Conservation (phyloP, 352 stramenopile genomes). For the Pythium dissimile region DNA sequence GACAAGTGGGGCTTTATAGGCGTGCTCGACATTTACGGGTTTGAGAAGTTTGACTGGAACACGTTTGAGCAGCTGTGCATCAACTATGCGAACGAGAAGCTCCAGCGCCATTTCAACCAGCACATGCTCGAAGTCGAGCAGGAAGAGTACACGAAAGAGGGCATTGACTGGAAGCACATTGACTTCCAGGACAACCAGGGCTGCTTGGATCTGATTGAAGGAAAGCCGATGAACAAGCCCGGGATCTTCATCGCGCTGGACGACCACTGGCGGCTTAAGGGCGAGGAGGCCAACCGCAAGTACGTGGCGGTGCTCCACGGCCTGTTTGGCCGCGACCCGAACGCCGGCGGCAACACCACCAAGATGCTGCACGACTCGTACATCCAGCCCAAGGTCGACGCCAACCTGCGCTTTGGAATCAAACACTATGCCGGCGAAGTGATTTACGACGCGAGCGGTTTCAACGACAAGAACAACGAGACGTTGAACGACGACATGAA, state of each 20-base stretch:
- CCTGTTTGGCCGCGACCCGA: conserved; percentile 72
- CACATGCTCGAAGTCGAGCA: conserved; percentile 97
- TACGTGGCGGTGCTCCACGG: conserved; percentile 88
- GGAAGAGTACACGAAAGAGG: conserved; percentile 96
- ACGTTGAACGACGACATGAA: conserved; percentile 94
- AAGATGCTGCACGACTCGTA: conserved; percentile 88
- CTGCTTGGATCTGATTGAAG: conserved; percentile 92
- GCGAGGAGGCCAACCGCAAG: conserved; percentile 90
- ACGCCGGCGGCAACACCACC: conserved; percentile 32
- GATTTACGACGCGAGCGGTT: conserved; percentile 95
- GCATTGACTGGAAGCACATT: conserved; percentile 91
- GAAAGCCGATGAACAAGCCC: conserved; percentile 84
- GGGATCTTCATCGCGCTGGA: conserved; percentile 96
- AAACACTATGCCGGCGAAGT: conserved; percentile 93
- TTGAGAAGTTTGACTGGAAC: conserved; percentile 96
- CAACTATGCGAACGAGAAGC: conserved; percentile 96
- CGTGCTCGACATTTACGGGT: conserved; percentile 97
- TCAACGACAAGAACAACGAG: conserved; percentile 99
- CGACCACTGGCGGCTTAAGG: conserved; percentile 93
- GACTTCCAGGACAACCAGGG: conserved; percentile 94
- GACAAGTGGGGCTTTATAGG: conserved; percentile 92
- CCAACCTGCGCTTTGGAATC: conserved; percentile 87
- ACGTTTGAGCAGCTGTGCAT: conserved; percentile 97
- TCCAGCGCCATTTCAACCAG: conserved; percentile 93
- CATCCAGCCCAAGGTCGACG: conserved; percentile 89